These are phyloP conservation scores for Kalaharituber pfeilii DNA, from an alignment of 2,329 filamentous ascomycete genomes.

Conservation along the genomic window DNA sequence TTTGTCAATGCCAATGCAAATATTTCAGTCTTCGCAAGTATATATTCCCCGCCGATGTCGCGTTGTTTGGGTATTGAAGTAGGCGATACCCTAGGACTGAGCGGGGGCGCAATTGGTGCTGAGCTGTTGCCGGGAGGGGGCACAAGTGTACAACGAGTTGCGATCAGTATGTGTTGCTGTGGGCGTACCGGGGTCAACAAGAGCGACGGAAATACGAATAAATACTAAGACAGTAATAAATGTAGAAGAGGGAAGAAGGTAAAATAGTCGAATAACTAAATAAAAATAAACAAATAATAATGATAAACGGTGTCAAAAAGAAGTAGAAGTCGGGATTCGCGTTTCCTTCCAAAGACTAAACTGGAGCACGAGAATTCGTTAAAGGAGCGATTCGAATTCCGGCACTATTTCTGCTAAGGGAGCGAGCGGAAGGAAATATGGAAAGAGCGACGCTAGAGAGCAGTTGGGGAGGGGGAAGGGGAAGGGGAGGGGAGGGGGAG, in stretches of 20 bases:
- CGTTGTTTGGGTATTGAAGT: background rate
- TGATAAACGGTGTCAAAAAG: constrained; percentile 4
- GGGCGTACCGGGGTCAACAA: too few relatives aligned
- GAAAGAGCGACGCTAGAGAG: too few relatives aligned
- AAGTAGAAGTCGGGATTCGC: background rate
- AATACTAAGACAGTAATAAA: too few relatives aligned
- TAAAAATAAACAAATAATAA: constrained; percentile 5
- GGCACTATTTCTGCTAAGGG: background rate
- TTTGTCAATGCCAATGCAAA: constrained; percentile 1
- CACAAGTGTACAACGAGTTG: background rate
- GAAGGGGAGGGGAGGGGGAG: constrained; percentile 1
- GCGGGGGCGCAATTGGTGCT: background rate
- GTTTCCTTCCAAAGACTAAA: background rate
- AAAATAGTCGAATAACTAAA: constrained; percentile 4
- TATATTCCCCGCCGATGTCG: too few relatives aligned
- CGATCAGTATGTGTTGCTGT: too few relatives aligned
- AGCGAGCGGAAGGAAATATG: constrained; percentile 1
- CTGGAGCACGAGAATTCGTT: background rate
- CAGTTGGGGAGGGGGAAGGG: constrained; percentile 6
- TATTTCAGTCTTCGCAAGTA: constrained; percentile 1
- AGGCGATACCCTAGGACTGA: background rate
- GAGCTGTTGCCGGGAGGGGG: background rate
- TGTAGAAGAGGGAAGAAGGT: background rate
- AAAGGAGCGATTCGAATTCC: background rate
- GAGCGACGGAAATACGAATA: too few relatives aligned